These are phyloP conservation scores for Leccinum broughii DNA, from an alignment of 768 basidiomycete species.

Conservation along the genomic window DNA sequence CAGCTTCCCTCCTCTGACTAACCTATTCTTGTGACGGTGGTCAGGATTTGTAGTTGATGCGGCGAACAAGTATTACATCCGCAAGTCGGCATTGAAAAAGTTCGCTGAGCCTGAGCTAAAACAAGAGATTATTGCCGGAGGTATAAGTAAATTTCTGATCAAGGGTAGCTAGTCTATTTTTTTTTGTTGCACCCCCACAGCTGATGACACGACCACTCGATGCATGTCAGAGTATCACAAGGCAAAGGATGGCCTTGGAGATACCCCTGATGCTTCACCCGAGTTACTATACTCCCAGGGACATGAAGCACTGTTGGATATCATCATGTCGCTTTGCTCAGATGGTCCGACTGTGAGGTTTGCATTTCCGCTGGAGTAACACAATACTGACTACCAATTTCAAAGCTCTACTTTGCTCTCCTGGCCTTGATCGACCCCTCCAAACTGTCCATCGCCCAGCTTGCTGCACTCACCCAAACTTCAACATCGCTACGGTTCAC, in stretches of 20 bases:
- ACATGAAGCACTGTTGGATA: constrained; percentile 1
- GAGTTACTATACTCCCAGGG: constrained; percentile 15
- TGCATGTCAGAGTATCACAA: constrained; percentile 22
- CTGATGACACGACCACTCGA: neutral
- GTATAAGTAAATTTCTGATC: constrained; percentile 13
- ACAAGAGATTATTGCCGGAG: constrained; percentile 25
- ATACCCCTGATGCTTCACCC: constrained; percentile 10
- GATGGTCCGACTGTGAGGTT: constrained; percentile 22
- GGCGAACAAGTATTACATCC: constrained; percentile 21
- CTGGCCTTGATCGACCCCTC: constrained; percentile 28
- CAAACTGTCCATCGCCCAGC: constrained; percentile 29
- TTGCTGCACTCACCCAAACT: constrained; percentile 33
- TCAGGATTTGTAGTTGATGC: constrained; percentile 22
- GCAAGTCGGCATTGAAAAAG: constrained; percentile 21
- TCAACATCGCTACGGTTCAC: constrained; percentile 25
- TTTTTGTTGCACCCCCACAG: too few species aligned
- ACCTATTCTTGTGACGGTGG: neutral
- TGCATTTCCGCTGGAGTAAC: neutral
- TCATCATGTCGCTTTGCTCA: constrained; percentile 11
- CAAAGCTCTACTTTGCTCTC: constrained; percentile 29
- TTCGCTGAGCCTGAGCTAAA: constrained; percentile 13
- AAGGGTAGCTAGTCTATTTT: constrained; percentile 12
- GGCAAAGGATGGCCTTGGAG: constrained; percentile 21
- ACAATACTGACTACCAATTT: neutral
- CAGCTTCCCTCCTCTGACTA: neutral